phyloP scores from a whole-genome alignment of 306 rosid species.

The Senna siamea region DNA sequence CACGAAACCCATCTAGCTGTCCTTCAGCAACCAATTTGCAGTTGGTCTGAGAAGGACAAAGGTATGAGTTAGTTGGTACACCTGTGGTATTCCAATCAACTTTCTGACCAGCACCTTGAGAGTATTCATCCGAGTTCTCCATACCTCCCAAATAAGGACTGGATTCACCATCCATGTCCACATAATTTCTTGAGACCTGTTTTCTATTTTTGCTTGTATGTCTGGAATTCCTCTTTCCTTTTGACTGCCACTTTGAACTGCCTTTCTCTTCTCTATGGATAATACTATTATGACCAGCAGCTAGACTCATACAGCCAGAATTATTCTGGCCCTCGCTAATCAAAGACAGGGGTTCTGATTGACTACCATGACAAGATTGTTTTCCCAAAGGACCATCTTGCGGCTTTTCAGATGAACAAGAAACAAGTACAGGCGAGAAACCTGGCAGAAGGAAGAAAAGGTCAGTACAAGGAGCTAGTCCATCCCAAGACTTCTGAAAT shows the following conservation, averaged over 20 bases:
- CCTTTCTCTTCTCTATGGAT: conserved; percentile 60
- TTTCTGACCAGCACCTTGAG: conserved; percentile 56
- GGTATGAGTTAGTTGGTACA: conserved; percentile 45
- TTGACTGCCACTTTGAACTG: conserved; percentile 91
- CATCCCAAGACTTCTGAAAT: too few relatives aligned
- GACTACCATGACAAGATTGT: conserved; percentile 59
- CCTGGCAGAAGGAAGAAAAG: conserved; percentile 53
- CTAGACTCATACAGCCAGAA: conserved; percentile 62
- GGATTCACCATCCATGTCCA: conserved; percentile 53
- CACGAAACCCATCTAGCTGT: conserved; percentile 49
- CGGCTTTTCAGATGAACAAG: conserved; percentile 60
- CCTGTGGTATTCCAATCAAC: conserved; percentile 50
- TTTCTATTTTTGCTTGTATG: conserved; percentile 61
- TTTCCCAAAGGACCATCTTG: conserved; percentile 48
- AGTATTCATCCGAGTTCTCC: conserved; percentile 48
- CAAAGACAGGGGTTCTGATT: conserved; percentile 50
- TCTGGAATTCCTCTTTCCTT: conserved; percentile 94
- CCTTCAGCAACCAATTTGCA: conserved; percentile 57
- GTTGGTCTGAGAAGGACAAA: conserved; percentile 47
- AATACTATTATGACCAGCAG: conserved; percentile 47
- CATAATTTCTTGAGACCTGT: conserved; percentile 57
- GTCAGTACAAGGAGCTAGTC: conserved; percentile 43
- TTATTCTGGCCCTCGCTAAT: conserved; percentile 57
- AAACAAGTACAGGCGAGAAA: conserved; percentile 46
- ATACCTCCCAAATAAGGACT: conserved; percentile 50